Base-by-base conservation (phyloP, 169 alveolate species). In the Cyclospora cayetanensis region DNA sequence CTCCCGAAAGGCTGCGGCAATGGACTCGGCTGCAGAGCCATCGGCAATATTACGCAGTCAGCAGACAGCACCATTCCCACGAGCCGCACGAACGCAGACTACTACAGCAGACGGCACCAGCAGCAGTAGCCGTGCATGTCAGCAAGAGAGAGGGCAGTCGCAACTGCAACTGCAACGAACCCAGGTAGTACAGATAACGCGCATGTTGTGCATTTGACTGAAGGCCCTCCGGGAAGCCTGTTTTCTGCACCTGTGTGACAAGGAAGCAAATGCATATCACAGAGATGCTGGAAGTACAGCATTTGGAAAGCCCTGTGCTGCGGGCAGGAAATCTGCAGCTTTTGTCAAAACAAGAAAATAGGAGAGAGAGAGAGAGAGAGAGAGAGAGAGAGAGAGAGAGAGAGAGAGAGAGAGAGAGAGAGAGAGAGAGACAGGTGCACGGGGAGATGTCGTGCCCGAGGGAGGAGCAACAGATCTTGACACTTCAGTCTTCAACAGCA, bases 131-230 rank as follows among this genome's bases (percentile, higher is more conserved):
- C 5, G 18, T 9, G 60, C 9, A 39, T 39, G 31, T 34, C 74
- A 63, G 74, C 74, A 63, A 39, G 42, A 63, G 5, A 63, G 20
- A 31, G 35, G 31, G 35, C 74, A 63, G 74, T 4, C 25, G 74
- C 60, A 9, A n/a, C n/a, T 22, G 74, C 74, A 63, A 39, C 80
- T 34, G 43, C 80, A 68, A 1, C 80, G 94, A 95, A 12, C 99
- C 99, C 50, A 96, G 94, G 90, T 98, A 98, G 96, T 95, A 98
- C 34, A 98, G 95, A 93, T 98, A 97, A 84, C 99, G 95, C 1
- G 99, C 99, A 63, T 97, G 96, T 89, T 98, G 99, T 55, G 98
- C 98, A 83, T 97, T 97, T 9, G 99, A 97, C 9, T 97, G 97
- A 68, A 96, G 96, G 42, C 95, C 96, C 87, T 97, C 99, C 90